These are phyloP conservation scores for Globisporangium rhizosaccharum DNA, from an alignment of 352 stramenopile genomes.

Conservation along the genomic window DNA sequence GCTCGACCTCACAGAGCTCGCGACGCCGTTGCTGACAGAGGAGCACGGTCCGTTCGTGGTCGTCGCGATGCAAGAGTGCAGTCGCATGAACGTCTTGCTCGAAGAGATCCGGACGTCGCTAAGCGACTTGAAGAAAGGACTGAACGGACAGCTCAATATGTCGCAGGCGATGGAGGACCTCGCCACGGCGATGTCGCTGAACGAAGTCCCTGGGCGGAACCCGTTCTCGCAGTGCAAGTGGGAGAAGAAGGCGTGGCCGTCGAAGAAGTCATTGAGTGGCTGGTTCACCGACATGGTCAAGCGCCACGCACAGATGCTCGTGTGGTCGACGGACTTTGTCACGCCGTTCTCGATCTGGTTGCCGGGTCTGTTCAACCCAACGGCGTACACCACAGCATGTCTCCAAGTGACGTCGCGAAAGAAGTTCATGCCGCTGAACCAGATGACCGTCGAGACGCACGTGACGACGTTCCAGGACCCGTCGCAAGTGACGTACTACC, in stretches of 20 bases:
- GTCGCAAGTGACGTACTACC: conserved; percentile 74
- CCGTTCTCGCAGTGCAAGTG: conserved; percentile 94
- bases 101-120: conserved; percentile 90
- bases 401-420: conserved; percentile 93
- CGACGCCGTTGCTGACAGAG: conserved; percentile 82
- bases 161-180: conserved; percentile 93
- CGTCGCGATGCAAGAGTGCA: conserved; percentile 93
- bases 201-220: conserved; percentile 93
- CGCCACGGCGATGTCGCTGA: conserved; percentile 86
- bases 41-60: conserved; percentile 92
- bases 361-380: conserved; percentile 94
- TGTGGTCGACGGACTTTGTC: conserved; percentile 89
- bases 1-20: conserved; percentile 86
- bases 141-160: conserved; percentile 96
- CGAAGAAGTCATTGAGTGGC: conserved; percentile 89
- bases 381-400: conserved; percentile 93
- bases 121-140: conserved; percentile 92
- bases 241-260: conserved; percentile 95
- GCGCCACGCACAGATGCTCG: conserved; percentile 85
- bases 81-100: conserved; percentile 92
- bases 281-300: conserved; percentile 94
- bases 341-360: conserved; percentile 94
- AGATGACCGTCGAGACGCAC: conserved; percentile 96
- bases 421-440: conserved; percentile 91
- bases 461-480: conserved; percentile 91